These are phyloP conservation scores for Hirsutella minnesotensis DNA, from an alignment of 2,329 filamentous ascomycete species.

Conservation along the genomic window DNA sequence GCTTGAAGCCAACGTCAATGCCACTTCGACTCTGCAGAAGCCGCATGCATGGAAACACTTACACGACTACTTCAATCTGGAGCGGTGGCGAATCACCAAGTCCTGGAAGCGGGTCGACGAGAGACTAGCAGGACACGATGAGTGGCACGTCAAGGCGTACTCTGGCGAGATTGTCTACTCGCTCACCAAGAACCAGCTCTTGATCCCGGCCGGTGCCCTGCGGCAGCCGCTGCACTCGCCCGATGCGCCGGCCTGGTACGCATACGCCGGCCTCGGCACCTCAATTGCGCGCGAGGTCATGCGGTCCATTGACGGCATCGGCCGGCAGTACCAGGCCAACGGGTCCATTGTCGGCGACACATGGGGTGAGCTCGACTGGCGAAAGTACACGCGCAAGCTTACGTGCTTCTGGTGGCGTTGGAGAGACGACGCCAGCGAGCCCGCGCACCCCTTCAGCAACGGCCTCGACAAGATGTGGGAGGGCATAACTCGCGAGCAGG, in stretches of 20 bases:
- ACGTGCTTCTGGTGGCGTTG: conserved; percentile 5
- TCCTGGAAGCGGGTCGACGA: conserved; percentile 3
- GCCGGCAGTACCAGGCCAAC: conserved; percentile 21
- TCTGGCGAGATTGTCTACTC: conserved; percentile 3
- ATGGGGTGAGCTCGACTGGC: conserved; percentile 1
- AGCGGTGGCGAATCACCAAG: conserved; percentile 3
- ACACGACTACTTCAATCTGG: conserved; percentile 8
- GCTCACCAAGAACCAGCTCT: conserved; percentile 6
- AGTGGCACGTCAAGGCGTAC: conserved; percentile 3
- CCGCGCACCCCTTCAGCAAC: background rate
- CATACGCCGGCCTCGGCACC: conserved; percentile 7
- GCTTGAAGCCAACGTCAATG: background rate
- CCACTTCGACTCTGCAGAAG: background rate
- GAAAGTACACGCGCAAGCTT: background rate
- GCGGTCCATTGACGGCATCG: conserved; percentile 6
- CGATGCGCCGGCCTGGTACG: conserved; percentile 4
- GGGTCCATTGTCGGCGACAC: conserved; percentile 49
- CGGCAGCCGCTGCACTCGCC: conserved; percentile 4
- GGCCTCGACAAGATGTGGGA: background rate
- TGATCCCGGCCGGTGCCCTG: conserved; percentile 7
- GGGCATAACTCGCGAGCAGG: conserved; percentile 4
- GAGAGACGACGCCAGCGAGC: background rate
- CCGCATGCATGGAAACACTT: conserved; percentile 4
- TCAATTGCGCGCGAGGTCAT: conserved; percentile 5
- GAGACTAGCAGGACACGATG: background rate